These are phyloP conservation scores for Nevesoporus exiguus DNA, from an alignment of 768 basidiomycete genomes.

Conservation along the genomic window DNA sequence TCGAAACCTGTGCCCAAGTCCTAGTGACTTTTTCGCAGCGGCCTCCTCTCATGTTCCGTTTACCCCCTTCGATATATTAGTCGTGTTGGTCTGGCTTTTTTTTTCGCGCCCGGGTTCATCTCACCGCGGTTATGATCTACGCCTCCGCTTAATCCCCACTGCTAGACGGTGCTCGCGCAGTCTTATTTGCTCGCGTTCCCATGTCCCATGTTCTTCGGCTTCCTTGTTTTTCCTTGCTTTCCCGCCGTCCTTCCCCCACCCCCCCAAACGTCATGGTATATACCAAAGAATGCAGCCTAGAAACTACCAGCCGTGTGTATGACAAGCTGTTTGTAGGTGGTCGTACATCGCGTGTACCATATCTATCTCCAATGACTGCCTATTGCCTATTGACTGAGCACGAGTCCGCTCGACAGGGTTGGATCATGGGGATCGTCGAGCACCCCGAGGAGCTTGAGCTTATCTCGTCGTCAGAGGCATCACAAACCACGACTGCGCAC, in stretches of 20 bases:
- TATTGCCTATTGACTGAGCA: too few species aligned
- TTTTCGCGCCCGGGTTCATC: background rate
- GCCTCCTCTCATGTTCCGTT: background rate
- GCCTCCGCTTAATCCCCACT: background rate
- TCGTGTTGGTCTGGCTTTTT: constrained; percentile 1
- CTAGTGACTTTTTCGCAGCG: background rate
- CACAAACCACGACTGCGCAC: too few species aligned
- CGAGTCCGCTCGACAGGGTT: too few species aligned
- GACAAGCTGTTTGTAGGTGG: background rate
- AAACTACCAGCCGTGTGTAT: constrained; percentile 3
- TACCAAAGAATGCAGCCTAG: constrained; percentile 23
- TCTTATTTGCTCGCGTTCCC: background rate
- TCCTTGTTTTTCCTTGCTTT: background rate
- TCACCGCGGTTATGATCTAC: constrained; percentile 3
- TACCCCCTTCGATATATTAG: background rate
- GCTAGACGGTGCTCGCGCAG: constrained; percentile 4
- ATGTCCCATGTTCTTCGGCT: background rate
- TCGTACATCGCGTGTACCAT: constrained; percentile 3
- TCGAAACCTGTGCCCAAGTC: constrained; percentile 17
- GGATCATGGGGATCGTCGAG: too few species aligned
- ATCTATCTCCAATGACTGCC: too few species aligned
- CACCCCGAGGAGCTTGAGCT: too few species aligned
- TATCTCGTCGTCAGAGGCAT: too few species aligned
- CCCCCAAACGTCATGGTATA: constrained; percentile 18
- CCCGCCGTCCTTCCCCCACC: background rate